Conservation (phyloP, 805 yeast genomes). For the Candida endomychidarum region DNA sequence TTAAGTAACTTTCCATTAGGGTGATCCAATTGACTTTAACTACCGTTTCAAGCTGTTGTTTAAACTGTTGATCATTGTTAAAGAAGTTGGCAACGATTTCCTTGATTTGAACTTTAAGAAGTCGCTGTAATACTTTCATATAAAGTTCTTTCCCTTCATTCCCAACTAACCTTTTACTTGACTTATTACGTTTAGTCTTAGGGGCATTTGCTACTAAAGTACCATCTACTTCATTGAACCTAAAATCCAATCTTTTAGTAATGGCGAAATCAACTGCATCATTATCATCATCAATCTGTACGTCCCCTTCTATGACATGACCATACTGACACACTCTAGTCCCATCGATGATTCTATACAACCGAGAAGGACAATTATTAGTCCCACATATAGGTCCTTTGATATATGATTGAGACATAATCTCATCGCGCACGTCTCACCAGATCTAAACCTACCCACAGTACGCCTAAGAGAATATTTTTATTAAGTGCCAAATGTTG, state of each 20-base stretch:
- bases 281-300: slow-evolving; percentile 82
- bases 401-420: slow-evolving; percentile 41
- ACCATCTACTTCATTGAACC: slow-evolving; percentile 12
- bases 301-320: slow-evolving; percentile 79
- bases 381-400: slow-evolving; percentile 87
- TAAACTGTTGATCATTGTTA: slow-evolving; percentile 9
- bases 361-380: slow-evolving; percentile 80
- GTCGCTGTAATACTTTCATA: slow-evolving; percentile 10
- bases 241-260: slow-evolving; percentile 55
- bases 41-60: slow-evolving; percentile 17
- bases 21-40: slow-evolving; percentile 36
- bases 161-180: slow-evolving; percentile 8
- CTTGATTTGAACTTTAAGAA: slow-evolving; percentile 40
- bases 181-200: slow-evolving; percentile 11
- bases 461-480: not conserved
- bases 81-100: slow-evolving; percentile 43
- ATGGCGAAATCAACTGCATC: slow-evolving; percentile 62
- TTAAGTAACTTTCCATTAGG: slow-evolving; percentile 17
- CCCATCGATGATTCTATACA: slow-evolving; percentile 75
- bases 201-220: slow-evolving; percentile 9
- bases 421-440: slow-evolving; percentile 5
- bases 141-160: slow-evolving; percentile 12
- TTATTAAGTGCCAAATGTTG: too few species aligned
- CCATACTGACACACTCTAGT: slow-evolving; percentile 84
- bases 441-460: too few species aligned